These are phyloP conservation scores for Priceomyces melissophilus DNA, from an alignment of 805 yeast species.

Conservation along the genomic window DNA sequence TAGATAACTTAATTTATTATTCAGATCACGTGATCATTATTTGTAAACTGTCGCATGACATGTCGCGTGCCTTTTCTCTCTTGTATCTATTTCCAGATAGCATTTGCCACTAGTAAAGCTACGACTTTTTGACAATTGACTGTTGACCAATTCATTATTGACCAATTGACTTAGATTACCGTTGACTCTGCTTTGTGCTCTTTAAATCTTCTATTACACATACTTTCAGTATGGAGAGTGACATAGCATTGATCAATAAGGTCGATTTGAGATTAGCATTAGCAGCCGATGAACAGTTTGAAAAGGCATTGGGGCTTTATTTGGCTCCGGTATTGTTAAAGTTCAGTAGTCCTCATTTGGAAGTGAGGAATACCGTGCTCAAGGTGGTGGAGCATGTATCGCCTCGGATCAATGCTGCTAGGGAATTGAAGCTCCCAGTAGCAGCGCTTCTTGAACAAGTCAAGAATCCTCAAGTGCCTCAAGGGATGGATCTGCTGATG, in stretches of 20 bases:
- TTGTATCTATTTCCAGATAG: no score
- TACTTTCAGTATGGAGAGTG: slow-evolving; percentile 20
- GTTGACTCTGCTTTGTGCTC: no score
- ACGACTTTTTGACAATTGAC: no score
- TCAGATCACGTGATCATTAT: no score
- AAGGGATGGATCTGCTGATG: slow-evolving; percentile 40
- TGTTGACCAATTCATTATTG: no score
- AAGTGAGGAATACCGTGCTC: slow-evolving; percentile 66
- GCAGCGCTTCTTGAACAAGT: slow-evolving; percentile 62
- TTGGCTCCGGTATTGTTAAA: slow-evolving; percentile 78
- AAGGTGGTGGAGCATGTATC: slow-evolving; percentile 64
- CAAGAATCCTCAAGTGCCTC: slow-evolving; percentile 47
- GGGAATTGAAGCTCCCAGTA: slow-evolving; percentile 59
- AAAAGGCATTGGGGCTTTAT: slow-evolving; percentile 55
- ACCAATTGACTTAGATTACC: no score
- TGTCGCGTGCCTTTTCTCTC: no score
- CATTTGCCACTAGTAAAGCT: no score
- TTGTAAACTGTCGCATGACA: no score
- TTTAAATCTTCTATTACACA: no score
- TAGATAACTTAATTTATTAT: slow-evolving; percentile 3
- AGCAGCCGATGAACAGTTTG: slow-evolving; percentile 66
- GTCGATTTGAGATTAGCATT: slow-evolving; percentile 82
- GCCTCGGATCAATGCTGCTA: slow-evolving; percentile 59
- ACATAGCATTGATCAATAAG: slow-evolving; percentile 61
- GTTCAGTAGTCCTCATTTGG: slow-evolving; percentile 63